Evolutionary conservation across 805 yeast species (phyloP).

Genomic region (Kodamaea kaohsiungensis): DNA sequence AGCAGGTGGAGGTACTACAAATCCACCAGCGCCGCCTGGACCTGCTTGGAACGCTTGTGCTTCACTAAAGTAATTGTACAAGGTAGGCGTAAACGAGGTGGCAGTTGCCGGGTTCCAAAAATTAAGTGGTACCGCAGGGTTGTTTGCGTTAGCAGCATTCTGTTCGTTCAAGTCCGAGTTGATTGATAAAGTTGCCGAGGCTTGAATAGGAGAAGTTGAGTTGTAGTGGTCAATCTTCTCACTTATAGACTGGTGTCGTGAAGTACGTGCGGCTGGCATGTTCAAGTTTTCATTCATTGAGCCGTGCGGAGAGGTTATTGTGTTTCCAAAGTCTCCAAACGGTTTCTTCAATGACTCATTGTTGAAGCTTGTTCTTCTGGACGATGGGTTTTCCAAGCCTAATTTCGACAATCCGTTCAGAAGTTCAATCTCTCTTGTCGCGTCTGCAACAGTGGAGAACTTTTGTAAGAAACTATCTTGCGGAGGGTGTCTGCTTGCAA

Average conservation of each 20-base stretch:
- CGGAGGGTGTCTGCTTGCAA: slow-evolving; percentile 47
- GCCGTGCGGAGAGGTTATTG: slow-evolving; percentile 35
- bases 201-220: slow-evolving; percentile 45
- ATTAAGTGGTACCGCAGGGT: slow-evolving; percentile 24
- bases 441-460: slow-evolving; percentile 65
- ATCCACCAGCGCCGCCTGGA: slow-evolving; percentile 2
- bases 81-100: slow-evolving; percentile 54
- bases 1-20: slow-evolving; percentile 19
- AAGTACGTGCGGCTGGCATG: slow-evolving; percentile 33
- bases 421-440: slow-evolving; percentile 64
- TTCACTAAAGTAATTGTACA: slow-evolving; percentile 31
- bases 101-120: slow-evolving; percentile 73
- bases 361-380: slow-evolving; percentile 59
- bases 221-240: slow-evolving; percentile 65
- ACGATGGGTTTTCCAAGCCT: slow-evolving; percentile 31
- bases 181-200: slow-evolving; percentile 37
- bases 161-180: slow-evolving; percentile 26
- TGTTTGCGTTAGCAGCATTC: slow-evolving; percentile 14
- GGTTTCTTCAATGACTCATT: slow-evolving; percentile 22
- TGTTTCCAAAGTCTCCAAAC: slow-evolving; percentile 17
- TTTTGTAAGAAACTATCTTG: slow-evolving; percentile 58
- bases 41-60: slow-evolving; percentile 11
- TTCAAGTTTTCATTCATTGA: slow-evolving; percentile 46
- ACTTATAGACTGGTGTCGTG: slow-evolving; percentile 54
- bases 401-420: slow-evolving; percentile 42